Evolutionary conservation across 2,329 filamentous ascomycete genomes (phyloP), one percentile per base, ranked within the genome.

Genomic region (Bipolaris zeicola): DNA sequence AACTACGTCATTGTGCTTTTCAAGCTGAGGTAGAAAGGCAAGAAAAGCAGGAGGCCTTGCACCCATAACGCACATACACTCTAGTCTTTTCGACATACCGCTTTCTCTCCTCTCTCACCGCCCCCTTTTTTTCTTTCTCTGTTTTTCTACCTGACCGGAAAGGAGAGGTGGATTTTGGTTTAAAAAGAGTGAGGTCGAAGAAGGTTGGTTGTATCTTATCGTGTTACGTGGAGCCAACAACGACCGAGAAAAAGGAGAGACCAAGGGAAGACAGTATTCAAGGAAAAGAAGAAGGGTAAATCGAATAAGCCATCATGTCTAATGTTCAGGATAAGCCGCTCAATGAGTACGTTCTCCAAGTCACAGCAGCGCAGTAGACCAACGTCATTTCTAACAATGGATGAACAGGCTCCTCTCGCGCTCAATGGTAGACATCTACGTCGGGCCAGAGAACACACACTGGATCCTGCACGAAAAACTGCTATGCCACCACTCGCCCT

Each of bases 381-480:
- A 14, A 39, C 24, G 24, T 13, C 24, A 22, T 10, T 13, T 14
- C 33, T 47, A 26, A 24, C 20, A 34, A 24, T 24, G 13, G 16
- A 28, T 10, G 39, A 16, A 20, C 63, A 83, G 81, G 73, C 81
- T 85, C 64, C 80, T 85, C 60, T 82, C 81, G 55, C 78, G 76
- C 52, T 78, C 81, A 57, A 80, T 84, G 74, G 82, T 84, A 55
- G 81, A 84, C 72, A 79, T 85, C 71, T 84, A 84, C 69, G 80
- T 85, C 69, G 82, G 82, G 51, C 61, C 76, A 6, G 79, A 82
- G 34, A 82, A 82, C 73, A 83, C 81, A 1, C 80, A 82, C 70
- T 85, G 81, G 81, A 77, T 80, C 53, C 76, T 85, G 3, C 82
- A 84, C 76, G 81, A 85, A 66, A 83, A 83, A 62, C 81, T 85